Percentiles rank a stretch among this genome's conserved stretches.
phyloP scores from a whole-genome alignment of 1,284 basidiomycete species.

The Xerocomus minutiporus region DNA sequence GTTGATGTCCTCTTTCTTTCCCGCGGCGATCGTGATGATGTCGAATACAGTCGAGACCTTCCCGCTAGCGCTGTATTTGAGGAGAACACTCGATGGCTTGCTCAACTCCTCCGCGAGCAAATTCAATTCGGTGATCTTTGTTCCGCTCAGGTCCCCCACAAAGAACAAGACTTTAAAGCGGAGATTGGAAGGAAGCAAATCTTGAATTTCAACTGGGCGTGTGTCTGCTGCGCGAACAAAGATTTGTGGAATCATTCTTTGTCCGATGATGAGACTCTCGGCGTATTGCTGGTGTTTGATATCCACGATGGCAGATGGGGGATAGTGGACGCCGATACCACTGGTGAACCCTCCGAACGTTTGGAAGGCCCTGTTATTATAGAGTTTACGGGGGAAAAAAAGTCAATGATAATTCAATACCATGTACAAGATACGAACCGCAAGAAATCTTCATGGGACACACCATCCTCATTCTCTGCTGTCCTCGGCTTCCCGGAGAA shows the following conservation, averaged over 20 bases:
- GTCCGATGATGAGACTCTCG: conserved; percentile 45
- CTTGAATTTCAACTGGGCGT: conserved; percentile 63
- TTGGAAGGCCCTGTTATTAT: conserved; percentile 46
- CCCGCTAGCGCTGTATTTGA: conserved; percentile 30
- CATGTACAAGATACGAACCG: conserved; percentile 35
- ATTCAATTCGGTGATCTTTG: conserved; percentile 39
- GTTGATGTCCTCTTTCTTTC: conserved; percentile 44
- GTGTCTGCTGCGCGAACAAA: conserved; percentile 63
- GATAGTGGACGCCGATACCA: conserved; percentile 64
- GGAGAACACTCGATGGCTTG: conserved; percentile 38
- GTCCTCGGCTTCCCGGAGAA: conserved; percentile 75
- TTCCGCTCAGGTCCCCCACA: conserved; percentile 48
- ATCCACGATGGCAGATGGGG: conserved; percentile 48
- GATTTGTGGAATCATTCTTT: conserved; percentile 55
- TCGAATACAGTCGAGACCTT: conserved; percentile 43
- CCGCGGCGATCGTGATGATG: conserved; percentile 47
- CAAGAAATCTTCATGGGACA: conserved; percentile 64
- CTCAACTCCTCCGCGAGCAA: conserved; percentile 43
- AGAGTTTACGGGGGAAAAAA: not conserved
- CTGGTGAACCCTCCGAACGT: conserved; percentile 57
- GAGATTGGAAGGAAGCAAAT: conserved; percentile 60
- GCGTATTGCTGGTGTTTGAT: conserved; percentile 43
- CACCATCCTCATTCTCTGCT: conserved; percentile 52
- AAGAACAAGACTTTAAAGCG: conserved; percentile 76
- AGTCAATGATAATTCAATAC: not conserved